Conservation (phyloP, 495 filamentous ascomycete species). For the Aspergillus cristatus region DNA sequence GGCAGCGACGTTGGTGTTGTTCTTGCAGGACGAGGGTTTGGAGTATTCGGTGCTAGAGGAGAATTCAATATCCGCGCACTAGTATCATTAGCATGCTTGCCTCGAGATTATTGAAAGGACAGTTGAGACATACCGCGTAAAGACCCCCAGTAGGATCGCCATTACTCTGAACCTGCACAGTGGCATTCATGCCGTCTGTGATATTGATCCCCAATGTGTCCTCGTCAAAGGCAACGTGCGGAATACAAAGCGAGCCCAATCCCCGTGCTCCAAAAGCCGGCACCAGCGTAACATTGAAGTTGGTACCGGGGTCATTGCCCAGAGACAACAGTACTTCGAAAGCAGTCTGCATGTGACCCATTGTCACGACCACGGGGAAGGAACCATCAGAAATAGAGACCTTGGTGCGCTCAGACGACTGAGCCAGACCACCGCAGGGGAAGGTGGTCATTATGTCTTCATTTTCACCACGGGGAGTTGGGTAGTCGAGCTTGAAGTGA, state of each 20-base stretch:
- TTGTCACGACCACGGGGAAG: constrained; percentile 43
- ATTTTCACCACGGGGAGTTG: constrained; percentile 44
- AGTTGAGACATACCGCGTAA: constrained; percentile 40
- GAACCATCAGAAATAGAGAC: constrained; percentile 39
- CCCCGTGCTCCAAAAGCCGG: constrained; percentile 42
- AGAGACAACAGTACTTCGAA: constrained; percentile 49
- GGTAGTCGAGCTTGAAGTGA: constrained; percentile 53
- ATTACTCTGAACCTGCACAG: constrained; percentile 52
- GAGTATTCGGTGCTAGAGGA: constrained; percentile 19
- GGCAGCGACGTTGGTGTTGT: constrained; percentile 40
- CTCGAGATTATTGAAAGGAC: not conserved
- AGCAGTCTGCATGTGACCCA: constrained; percentile 46
- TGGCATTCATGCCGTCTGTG: constrained; percentile 49
- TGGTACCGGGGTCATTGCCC: constrained; percentile 39
- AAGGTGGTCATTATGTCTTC: constrained; percentile 38
- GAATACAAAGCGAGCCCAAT: constrained; percentile 48
- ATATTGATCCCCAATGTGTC: constrained; percentile 23
- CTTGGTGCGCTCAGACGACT: constrained; percentile 39
- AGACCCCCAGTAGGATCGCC: constrained; percentile 43
- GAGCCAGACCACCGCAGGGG: constrained; percentile 50
- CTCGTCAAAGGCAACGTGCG: constrained; percentile 29
- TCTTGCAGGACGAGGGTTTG: constrained; percentile 35
- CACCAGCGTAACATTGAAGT: constrained; percentile 47
- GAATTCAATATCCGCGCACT: constrained; percentile 59
- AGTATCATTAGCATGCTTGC: not conserved